phyloP scores from a whole-genome alignment of 2,329 filamentous ascomycete species.

The Alternaria infectoria region DNA sequence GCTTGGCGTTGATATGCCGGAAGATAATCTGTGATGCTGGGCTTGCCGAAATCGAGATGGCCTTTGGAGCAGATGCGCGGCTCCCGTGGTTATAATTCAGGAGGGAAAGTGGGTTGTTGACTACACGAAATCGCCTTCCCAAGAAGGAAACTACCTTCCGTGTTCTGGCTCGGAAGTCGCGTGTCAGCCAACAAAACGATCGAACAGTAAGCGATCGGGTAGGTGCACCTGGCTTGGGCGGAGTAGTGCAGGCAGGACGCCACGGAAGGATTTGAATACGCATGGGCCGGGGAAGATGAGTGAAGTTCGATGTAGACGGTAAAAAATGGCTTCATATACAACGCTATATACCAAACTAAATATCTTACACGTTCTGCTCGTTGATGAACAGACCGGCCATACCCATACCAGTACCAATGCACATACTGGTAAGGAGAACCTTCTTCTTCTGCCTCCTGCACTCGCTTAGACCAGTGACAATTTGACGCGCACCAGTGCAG shows the following conservation, averaged over 20 bases:
- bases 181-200: neutral
- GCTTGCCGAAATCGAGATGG: neutral
- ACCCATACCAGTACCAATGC: slow-evolving; percentile 70
- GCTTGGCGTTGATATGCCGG: neutral
- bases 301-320: no score
- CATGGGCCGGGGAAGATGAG: neutral
- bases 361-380: slow-evolving; percentile 55
- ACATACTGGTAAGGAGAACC: slow-evolving; percentile 92
- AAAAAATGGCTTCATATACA: neutral
- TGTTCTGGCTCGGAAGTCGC: neutral
- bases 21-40: neutral
- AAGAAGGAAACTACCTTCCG: neutral
- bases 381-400: slow-evolving; percentile 72
- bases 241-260: neutral
- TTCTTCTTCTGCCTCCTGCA: slow-evolving; percentile 84
- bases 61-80: neutral
- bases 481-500: slow-evolving; percentile 77
- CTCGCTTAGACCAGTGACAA: slow-evolving; percentile 90
- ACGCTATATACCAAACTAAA: neutral
- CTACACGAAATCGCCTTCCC: neutral
- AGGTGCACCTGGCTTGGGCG: neutral
- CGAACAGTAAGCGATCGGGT: no score
- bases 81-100: neutral
- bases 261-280: neutral
- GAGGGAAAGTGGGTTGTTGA: neutral